Evolutionary conservation across 495 filamentous ascomycete genomes (phyloP), one percentile per base, ranked within the genome.

Genomic region (Pyrenopolyporus hunteri): DNA sequence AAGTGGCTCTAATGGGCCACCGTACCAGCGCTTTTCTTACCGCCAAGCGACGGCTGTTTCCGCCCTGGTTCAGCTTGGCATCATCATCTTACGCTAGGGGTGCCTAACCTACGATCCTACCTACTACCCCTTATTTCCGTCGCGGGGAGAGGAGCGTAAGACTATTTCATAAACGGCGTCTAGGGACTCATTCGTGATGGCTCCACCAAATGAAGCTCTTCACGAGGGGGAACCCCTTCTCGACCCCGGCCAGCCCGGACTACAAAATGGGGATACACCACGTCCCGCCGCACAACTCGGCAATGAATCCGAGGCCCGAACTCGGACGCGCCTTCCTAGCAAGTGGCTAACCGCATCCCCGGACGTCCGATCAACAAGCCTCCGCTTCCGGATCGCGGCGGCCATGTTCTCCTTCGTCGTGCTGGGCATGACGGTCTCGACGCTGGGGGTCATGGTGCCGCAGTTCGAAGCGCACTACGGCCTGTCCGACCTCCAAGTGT

Each of bases 401-500:
- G 29, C 63, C 1, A 66, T 61, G 56, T 45, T 47, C 57, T 61
- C 50, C 25, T 61, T 61, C 29, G 6, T 52, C 3, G 48, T 66
- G 14, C 23, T 66, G 4, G 57, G 56, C 0, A 60, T 52, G 49
- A 50, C 56, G 36, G 49, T 56, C 13, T 65, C 62, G 2, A 60
- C 62, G 6, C 49, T 65, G 10, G 62, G 62, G 0, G 62, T 65
- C 43, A 65, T 59, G 55, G 55, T 65, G 1, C 62, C 56, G 23
- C 56, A 55, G 55, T 64, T 73, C 20, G 85, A 89, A 61, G 63
- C 64, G 5, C 70, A 86, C 56, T 91, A 90, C 70, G 50, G 73
- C 29, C 84, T 92, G 9, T 80, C 79, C 45, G 89, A 91, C 60
- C 80, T 87, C 3, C 64, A 86, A 20, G 84, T 91, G n/a, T 89